These are phyloP conservation scores for Xerophyta viscosa DNA, from an alignment of 106 monocot species.

Conservation along the genomic window DNA sequence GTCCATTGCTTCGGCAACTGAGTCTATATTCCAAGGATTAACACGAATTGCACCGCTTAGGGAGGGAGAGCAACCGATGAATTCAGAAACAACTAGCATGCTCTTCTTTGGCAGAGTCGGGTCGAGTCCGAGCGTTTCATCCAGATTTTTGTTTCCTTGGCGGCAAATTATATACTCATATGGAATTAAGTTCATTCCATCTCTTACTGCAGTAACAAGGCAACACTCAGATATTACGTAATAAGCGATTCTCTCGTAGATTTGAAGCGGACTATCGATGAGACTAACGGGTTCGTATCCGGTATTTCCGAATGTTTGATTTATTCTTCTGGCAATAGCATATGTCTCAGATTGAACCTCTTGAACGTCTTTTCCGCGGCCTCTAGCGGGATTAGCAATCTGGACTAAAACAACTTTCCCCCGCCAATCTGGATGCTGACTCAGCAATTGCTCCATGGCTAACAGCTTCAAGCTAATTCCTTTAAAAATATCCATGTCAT, in stretches of 20 bases:
- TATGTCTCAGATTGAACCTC: constrained; percentile 38
- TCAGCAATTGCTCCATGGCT: constrained; percentile 47
- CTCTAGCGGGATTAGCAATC: constrained; percentile 50
- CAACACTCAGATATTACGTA: constrained; percentile 44
- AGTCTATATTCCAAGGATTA: constrained; percentile 47
- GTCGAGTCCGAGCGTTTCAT: constrained; percentile 12
- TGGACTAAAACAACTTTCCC: constrained; percentile 38
- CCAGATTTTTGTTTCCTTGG: constrained; percentile 32
- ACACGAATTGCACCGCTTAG: constrained; percentile 49
- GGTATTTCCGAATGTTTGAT: constrained; percentile 24
- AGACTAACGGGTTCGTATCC: constrained; percentile 35
- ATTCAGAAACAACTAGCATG: constrained; percentile 47
- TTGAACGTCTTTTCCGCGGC: constrained; percentile 35
- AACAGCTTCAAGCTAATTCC: constrained; percentile 51
- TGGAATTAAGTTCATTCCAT: constrained; percentile 54
- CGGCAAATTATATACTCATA: constrained; percentile 47
- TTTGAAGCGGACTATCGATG: constrained; percentile 32
- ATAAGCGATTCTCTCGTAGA: constrained; percentile 46
- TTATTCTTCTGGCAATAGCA: constrained; percentile 29
- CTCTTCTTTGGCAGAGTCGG: constrained; percentile 22
- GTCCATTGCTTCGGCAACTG: constrained; percentile 45
- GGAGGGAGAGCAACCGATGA: constrained; percentile 45
- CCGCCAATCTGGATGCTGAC: constrained; percentile 33
- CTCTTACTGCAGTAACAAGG: constrained; percentile 49
- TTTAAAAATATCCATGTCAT: constrained; percentile 55